Percentiles rank a stretch among this genome's conserved stretches.
These are phyloP conservation scores for Termitomyces eurrhizus DNA, from an alignment of 768 basidiomycete genomes.

Conservation along the genomic window DNA sequence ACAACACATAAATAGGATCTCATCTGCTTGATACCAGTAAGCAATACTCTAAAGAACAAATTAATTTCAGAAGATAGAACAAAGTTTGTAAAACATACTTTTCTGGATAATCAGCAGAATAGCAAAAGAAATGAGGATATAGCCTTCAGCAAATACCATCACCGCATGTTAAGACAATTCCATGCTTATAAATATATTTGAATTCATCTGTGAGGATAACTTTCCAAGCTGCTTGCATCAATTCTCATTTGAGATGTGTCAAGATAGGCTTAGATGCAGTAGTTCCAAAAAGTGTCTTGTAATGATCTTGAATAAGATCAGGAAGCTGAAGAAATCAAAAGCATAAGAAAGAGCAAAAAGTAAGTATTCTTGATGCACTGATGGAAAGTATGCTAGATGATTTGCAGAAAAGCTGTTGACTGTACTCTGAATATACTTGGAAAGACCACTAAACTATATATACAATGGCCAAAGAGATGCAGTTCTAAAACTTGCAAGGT, in stretches of 20 bases:
- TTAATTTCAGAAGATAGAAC: too few relatives aligned
- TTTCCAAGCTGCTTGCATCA: not conserved
- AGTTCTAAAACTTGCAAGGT: not conserved
- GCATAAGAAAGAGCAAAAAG: not conserved
- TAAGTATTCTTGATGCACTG: not conserved
- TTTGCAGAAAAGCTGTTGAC: not conserved
- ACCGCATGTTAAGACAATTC: not conserved
- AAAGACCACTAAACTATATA: not conserved
- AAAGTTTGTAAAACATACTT: not conserved
- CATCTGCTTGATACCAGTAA: not conserved
- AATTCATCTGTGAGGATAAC: not conserved
- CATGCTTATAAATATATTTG: not conserved
- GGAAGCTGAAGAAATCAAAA: not conserved
- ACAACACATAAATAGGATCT: not conserved
- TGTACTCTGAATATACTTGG: not conserved
- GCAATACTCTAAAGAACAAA: not conserved
- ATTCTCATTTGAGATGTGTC: not conserved
- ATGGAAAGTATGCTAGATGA: not conserved
- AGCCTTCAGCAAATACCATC: not conserved
- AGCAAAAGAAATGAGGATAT: not conserved
- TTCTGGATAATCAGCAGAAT: not conserved
- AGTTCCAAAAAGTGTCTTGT: not conserved
- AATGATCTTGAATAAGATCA: not conserved
- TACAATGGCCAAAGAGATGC: not conserved
- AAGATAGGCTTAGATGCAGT: not conserved